Evolutionary conservation across 1,139 yeast genomes (phyloP), one percentile per base, ranked within the genome.

Genomic region (Hemisphaericaspora lyxosophila): DNA sequence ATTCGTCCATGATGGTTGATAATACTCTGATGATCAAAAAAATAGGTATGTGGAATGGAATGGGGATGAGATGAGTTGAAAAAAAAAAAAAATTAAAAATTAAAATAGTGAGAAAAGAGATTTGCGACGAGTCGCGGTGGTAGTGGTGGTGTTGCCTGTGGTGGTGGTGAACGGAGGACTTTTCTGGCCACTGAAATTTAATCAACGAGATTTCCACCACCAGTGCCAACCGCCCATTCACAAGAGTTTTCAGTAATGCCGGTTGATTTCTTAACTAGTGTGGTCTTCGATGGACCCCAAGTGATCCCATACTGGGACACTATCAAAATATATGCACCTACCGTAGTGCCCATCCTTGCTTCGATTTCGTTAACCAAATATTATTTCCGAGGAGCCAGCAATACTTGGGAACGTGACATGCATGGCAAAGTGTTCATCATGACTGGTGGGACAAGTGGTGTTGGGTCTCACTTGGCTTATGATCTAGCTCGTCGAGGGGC

Each of bases 331-430:
- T 77, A 73, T 46, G 81, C 75, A 0, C 89, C 94, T 0, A 62
- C 65, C 4, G 50, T 71, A 2, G 63, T 70, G 0, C 72, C 70
- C 0, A 60, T 73, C 0, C 40, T 56, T 1, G 54, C 59, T 7
- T 50, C 57, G 2, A 28, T 62, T 8, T 75, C 67, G 0, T 71
- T 73, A 1, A 40, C 78, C 36, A 90, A 90, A 57, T 78, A 78
- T 56, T 87, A 85, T 63, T 82, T 84, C 52, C 75, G 82, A 27
- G 97, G 97, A 3, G 61, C 87, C 2, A 51, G 73, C 17, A 92
- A 89, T 60, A 85, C 89, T 0, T 89, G 96, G 95, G 95, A 87
- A 47, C 72, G 97, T 42, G 90, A 89, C 46, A 65, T 92, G 60
- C 96, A 92, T 55, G 97, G 98, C 2, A 80, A 84, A 50, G 97